A percentile compares a stretch with the other conserved stretches of the same genome.
Conservation (phyloP, 148 eudicot species). For the Simmondsia chinensis region DNA sequence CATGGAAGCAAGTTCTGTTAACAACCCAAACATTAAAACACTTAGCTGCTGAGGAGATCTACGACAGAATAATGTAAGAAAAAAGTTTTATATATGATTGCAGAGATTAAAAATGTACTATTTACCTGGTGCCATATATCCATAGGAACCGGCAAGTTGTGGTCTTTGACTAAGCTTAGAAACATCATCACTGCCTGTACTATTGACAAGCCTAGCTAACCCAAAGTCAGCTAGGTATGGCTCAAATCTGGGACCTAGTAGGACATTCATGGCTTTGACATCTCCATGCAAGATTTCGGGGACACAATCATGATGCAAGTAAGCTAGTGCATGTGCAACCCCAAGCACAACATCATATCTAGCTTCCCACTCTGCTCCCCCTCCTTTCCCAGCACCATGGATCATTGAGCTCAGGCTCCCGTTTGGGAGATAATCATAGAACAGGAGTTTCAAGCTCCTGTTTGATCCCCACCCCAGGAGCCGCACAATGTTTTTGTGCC, state of each 20-base stretch:
- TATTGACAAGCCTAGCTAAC: constrained; percentile 51
- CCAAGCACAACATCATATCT: constrained; percentile 72
- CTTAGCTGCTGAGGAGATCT: too few species aligned
- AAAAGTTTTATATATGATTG: too few species aligned
- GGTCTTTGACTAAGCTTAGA: constrained; percentile 52
- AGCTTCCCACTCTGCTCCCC: constrained; percentile 86
- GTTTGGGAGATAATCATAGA: constrained; percentile 82
- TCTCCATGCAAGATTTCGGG: constrained; percentile 89
- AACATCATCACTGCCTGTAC: constrained; percentile 13
- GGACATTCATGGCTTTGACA: constrained; percentile 92
- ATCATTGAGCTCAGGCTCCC: constrained; percentile 94
- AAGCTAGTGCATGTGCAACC: constrained; percentile 86
- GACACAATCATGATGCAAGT: constrained; percentile 90
- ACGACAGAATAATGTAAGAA: too few species aligned
- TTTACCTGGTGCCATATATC: constrained; percentile 99
- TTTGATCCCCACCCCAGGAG: constrained; percentile 92
- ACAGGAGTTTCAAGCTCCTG: constrained; percentile 52
- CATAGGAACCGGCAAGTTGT: constrained; percentile 89
- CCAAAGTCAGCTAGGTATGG: constrained; percentile 95
- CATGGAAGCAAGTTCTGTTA: constrained; percentile 74
- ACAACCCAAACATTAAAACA: constrained; percentile 1
- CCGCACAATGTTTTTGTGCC: constrained; percentile 86
- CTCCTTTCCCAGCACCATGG: constrained; percentile 72
- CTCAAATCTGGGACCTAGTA: constrained; percentile 67
- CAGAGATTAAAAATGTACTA: too few species aligned